Conservation (phyloP, 257 asterid genomes). For the Solanum ossicruentum region DNA sequence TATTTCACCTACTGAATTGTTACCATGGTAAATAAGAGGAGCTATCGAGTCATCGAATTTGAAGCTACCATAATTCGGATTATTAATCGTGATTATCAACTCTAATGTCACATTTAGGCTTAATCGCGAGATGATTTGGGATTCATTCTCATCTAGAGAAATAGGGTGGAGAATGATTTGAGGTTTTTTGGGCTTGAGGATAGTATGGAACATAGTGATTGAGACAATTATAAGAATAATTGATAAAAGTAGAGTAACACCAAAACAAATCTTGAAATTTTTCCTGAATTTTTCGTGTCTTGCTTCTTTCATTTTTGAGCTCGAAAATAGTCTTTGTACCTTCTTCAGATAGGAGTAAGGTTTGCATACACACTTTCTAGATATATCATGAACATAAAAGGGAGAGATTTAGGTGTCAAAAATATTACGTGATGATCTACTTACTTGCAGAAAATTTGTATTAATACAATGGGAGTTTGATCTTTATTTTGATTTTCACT, state of each 20-base stretch:
- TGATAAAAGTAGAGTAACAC: neutral
- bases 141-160: neutral
- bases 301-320: neutral
- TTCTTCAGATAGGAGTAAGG: neutral
- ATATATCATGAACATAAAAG: neutral
- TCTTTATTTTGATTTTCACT: neutral
- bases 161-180: neutral
- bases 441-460: neutral
- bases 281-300: neutral
- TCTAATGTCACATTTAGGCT: neutral
- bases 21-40: neutral
- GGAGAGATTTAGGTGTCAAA: neutral
- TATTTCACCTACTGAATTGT: neutral
- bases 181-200: slow-evolving; percentile 12
- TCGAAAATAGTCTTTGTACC: neutral
- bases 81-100: slow-evolving; percentile 6
- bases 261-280: slow-evolving; percentile 8
- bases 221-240: neutral
- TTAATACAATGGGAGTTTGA: neutral
- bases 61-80: slow-evolving; percentile 7
- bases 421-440: neutral
- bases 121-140: neutral
- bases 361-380: neutral
- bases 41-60: neutral
- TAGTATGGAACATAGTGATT: neutral